Percentiles rank a stretch among this genome's conserved stretches.
These are phyloP conservation scores for Sclerotinia nivalis DNA, from an alignment of 2,329 filamentous ascomycete species.

Conservation along the genomic window DNA sequence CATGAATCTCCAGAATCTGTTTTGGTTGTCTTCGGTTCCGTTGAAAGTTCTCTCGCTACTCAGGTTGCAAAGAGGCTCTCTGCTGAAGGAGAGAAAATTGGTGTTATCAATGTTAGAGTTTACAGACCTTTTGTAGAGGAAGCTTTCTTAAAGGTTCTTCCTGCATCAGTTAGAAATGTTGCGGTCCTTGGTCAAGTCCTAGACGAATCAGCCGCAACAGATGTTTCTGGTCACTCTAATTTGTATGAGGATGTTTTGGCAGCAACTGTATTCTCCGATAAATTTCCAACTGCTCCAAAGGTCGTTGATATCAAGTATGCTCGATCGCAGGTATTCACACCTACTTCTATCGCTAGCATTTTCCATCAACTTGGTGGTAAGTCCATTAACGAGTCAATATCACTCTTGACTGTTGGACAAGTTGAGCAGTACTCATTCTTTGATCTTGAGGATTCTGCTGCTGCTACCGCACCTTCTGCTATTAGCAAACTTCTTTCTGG, in stretches of 20 bases:
- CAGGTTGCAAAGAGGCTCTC: slow-evolving; percentile 76
- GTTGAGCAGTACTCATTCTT: slow-evolving; percentile 91
- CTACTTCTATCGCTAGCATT: slow-evolving; percentile 53
- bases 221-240: slow-evolving; percentile 75
- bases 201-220: slow-evolving; percentile 69
- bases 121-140: slow-evolving; percentile 96
- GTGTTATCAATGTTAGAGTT: slow-evolving; percentile 86
- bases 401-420: slow-evolving; percentile 56
- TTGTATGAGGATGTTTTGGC: slow-evolving; percentile 92
- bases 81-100: slow-evolving; percentile 73
- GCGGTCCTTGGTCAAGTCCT: slow-evolving; percentile 87
- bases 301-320: slow-evolving; percentile 90
- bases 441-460: slow-evolving; percentile 76
- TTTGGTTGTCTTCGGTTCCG: slow-evolving; percentile 87
- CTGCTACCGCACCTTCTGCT: slow-evolving; percentile 63
- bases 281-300: slow-evolving; percentile 61
- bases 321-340: slow-evolving; percentile 60
- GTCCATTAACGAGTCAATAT: slow-evolving; percentile 32
- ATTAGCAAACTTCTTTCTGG: slow-evolving; percentile 65
- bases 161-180: slow-evolving; percentile 71
- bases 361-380: slow-evolving; percentile 54
- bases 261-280: slow-evolving; percentile 74
- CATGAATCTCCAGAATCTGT: slow-evolving; percentile 78
- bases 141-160: slow-evolving; percentile 81
- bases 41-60: slow-evolving; percentile 81